phyloP scores from a whole-genome alignment of 2,329 filamentous ascomycete species.

The Diaporthe longicolla region DNA sequence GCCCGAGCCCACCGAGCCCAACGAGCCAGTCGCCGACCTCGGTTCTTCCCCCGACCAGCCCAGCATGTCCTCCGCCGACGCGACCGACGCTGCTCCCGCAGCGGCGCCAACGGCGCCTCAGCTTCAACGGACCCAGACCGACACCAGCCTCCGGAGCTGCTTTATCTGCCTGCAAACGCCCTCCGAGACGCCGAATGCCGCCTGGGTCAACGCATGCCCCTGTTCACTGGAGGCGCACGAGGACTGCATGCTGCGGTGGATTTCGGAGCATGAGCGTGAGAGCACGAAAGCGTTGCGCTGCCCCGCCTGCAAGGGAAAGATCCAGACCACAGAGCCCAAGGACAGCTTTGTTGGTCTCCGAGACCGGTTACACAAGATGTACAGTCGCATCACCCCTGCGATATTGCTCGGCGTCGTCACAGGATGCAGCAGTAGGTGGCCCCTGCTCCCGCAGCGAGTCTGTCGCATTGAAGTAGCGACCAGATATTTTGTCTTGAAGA shows the following conservation, averaged over 20 bases:
- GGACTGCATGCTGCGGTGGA: slow-evolving; percentile 90
- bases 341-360: slow-evolving; percentile 80
- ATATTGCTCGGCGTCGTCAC: slow-evolving; percentile 74
- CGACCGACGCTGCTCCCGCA: slow-evolving; percentile 9
- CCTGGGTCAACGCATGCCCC: slow-evolving; percentile 90
- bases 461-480: neutral
- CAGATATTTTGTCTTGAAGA: neutral
- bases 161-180: slow-evolving; percentile 76
- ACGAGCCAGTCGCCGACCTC: slow-evolving; percentile 28
- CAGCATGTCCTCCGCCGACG: slow-evolving; percentile 20
- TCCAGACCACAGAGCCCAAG: slow-evolving; percentile 80
- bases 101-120: slow-evolving; percentile 1
- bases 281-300: slow-evolving; percentile 79
- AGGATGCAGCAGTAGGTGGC: slow-evolving; percentile 56
- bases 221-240: slow-evolving; percentile 95
- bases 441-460: neutral
- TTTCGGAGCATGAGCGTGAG: slow-evolving; percentile 85
- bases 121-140: slow-evolving; percentile 40
- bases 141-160: slow-evolving; percentile 60
- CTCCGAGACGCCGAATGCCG: slow-evolving; percentile 60
- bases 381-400: slow-evolving; percentile 70
- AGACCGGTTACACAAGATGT: slow-evolving; percentile 68
- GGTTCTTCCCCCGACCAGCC: neutral
- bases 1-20: slow-evolving; percentile 6
- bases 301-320: slow-evolving; percentile 89